Percentiles rank a stretch among this genome's conserved stretches.
phyloP scores from a whole-genome alignment of 768 basidiomycete species.

The Amyloporia xantha region DNA sequence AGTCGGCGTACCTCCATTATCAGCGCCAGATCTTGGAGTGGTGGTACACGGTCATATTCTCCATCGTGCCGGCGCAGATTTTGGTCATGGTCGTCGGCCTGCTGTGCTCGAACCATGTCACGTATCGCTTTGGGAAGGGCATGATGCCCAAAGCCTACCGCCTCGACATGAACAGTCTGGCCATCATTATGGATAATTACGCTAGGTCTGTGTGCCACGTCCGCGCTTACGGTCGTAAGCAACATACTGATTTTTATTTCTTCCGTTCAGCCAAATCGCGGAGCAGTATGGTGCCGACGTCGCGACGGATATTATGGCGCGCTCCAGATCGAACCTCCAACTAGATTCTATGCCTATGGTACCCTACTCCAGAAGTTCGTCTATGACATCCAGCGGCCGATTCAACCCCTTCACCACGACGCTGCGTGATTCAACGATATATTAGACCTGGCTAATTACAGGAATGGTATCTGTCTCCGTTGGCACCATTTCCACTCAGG shows the following conservation, averaged over 20 bases:
- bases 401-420: too few relatives aligned
- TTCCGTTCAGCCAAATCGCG: constrained; percentile 51
- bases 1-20: constrained; percentile 52
- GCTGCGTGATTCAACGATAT: too few relatives aligned
- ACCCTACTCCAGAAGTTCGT: constrained; percentile 20
- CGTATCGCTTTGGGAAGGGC: constrained; percentile 82
- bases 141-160: constrained; percentile 84
- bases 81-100: constrained; percentile 54
- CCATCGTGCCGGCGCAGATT: constrained; percentile 64
- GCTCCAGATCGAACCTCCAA: constrained; percentile 49
- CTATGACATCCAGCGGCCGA: background rate
- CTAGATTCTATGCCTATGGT: constrained; percentile 26
- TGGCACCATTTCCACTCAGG: too few relatives aligned
- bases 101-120: constrained; percentile 78
- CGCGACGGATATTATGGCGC: constrained; percentile 50
- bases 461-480: too few relatives aligned
- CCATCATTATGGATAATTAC: constrained; percentile 80
- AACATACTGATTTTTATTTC: too few relatives aligned
- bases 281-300: constrained; percentile 66
- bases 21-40: constrained; percentile 46
- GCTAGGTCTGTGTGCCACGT: constrained; percentile 67
- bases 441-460: too few relatives aligned
- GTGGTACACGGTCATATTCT: constrained; percentile 65
- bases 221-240: too few relatives aligned
- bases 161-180: constrained; percentile 67